These are phyloP conservation scores for Neonectria punicea DNA, from an alignment of 2,329 filamentous ascomycete species.

Conservation along the genomic window DNA sequence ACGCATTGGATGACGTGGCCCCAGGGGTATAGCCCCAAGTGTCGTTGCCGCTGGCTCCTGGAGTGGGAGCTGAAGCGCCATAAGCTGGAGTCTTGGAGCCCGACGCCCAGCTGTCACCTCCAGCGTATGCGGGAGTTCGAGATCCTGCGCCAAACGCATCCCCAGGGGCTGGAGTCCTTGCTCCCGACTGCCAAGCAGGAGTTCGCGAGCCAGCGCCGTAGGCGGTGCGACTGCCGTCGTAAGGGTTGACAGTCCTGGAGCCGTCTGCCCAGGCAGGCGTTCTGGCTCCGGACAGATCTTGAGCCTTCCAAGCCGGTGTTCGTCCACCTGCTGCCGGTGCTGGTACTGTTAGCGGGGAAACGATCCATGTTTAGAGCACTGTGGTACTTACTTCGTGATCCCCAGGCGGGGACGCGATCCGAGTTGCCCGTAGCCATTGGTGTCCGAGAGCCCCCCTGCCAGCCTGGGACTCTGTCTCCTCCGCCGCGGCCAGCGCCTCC, in stretches of 20 bases:
- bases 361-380: not conserved
- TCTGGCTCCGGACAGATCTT: conserved; percentile 65
- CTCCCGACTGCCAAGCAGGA: conserved; percentile 81
- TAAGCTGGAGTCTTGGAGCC: conserved; percentile 85
- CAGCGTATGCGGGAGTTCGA: conserved; percentile 73
- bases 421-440: conserved; percentile 69
- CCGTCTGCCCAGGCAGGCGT: conserved; percentile 79
- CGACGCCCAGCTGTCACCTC: conserved; percentile 69
- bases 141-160: conserved; percentile 74
- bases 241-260: conserved; percentile 74
- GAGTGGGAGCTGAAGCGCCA: conserved; percentile 67
- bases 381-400: conserved; percentile 69
- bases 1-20: conserved; percentile 59
- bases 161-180: conserved; percentile 72
- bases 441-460: conserved; percentile 75
- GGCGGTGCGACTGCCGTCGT: conserved; percentile 78
- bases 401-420: conserved; percentile 83
- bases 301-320: conserved; percentile 71
- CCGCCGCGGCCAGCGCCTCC: conserved; percentile 58
- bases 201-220: conserved; percentile 80
- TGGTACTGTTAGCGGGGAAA: conserved; percentile 47
- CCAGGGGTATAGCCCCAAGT: conserved; percentile 70
- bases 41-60: conserved; percentile 67
- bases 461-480: conserved; percentile 61
- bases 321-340: conserved; percentile 67